Conservation (phyloP, 1,284 basidiomycete genomes). For the Ustilago loliicola region DNA sequence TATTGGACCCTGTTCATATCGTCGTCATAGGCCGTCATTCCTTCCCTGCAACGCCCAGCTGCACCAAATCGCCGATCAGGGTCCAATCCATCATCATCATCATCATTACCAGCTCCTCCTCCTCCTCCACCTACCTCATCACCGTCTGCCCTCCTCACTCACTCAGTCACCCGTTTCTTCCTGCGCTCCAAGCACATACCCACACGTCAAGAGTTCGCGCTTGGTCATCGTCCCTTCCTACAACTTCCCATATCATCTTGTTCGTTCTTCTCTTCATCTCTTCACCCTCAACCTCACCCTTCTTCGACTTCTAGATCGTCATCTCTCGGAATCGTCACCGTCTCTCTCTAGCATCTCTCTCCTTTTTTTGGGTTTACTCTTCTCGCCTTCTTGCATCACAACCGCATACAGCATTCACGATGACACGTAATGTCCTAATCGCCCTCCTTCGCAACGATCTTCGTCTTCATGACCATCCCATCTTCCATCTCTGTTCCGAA, state of each 20-base stretch:
- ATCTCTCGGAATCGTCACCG: not conserved
- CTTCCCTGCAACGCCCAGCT: not conserved
- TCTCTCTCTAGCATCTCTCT: constrained; percentile 15
- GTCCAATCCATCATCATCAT: constrained; percentile 29
- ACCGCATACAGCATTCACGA: too few relatives aligned
- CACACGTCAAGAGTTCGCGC: not conserved
- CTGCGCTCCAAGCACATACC: not conserved
- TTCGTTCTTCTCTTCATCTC: not conserved
- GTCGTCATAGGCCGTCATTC: constrained; percentile 15
- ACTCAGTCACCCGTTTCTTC: not conserved
- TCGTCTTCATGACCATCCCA: constrained; percentile 61
- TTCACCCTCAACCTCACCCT: not conserved
- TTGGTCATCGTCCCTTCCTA: not conserved
- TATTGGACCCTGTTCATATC: constrained; percentile 17
- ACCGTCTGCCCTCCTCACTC: not conserved
- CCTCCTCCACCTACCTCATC: constrained; percentile 19
- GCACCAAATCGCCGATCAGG: constrained; percentile 25
- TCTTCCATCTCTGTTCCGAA: constrained; percentile 56
- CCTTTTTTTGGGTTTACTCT: not conserved
- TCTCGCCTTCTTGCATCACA: not conserved
- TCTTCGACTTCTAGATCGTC: not conserved
- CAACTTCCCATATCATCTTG: not conserved
- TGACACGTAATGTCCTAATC: constrained; percentile 53
- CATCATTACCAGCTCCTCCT: constrained; percentile 5
- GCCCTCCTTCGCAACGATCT: constrained; percentile 60